These are phyloP conservation scores for Aspergillus unguis DNA, from an alignment of 2,329 filamentous ascomycete species.

Conservation along the genomic window DNA sequence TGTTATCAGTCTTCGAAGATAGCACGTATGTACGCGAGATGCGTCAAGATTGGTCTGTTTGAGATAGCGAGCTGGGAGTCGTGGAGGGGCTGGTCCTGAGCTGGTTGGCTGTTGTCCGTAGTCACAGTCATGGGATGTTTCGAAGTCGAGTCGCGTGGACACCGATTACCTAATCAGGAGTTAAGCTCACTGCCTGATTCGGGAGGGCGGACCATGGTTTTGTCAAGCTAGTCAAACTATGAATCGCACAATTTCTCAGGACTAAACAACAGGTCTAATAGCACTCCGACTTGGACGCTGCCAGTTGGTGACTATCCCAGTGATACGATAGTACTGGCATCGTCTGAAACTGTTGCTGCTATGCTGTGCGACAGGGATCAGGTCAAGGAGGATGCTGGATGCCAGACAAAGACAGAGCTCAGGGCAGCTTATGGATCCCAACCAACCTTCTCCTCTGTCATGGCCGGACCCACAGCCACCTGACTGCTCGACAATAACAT, in stretches of 20 bases:
- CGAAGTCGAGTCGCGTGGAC: slow-evolving; percentile 15
- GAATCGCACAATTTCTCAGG: not conserved
- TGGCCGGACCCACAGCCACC: too few relatives aligned
- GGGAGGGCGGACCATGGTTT: not conserved
- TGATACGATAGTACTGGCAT: too few relatives aligned
- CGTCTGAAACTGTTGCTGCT: too few relatives aligned
- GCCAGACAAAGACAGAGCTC: too few relatives aligned
- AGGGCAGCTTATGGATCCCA: too few relatives aligned
- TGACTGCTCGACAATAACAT: too few relatives aligned
- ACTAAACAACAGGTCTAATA: too few relatives aligned
- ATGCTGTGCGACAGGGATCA: too few relatives aligned
- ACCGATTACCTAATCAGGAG: not conserved
- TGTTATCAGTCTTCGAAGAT: not conserved
- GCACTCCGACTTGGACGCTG: too few relatives aligned
- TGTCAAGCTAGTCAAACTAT: not conserved
- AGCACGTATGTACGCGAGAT: not conserved
- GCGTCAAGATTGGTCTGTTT: not conserved
- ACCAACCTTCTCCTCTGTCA: too few relatives aligned
- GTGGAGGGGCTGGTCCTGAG: slow-evolving; percentile 11
- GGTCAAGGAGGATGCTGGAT: too few relatives aligned
- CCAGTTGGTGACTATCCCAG: too few relatives aligned
- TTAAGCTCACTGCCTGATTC: slow-evolving; percentile 3
- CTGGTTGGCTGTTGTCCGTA: slow-evolving; percentile 12
- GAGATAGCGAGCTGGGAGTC: not conserved
- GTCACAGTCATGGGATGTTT: slow-evolving; percentile 14